Evolutionary conservation across 805 yeast species (phyloP).

Genomic region (Ogataea chonburiensis): DNA sequence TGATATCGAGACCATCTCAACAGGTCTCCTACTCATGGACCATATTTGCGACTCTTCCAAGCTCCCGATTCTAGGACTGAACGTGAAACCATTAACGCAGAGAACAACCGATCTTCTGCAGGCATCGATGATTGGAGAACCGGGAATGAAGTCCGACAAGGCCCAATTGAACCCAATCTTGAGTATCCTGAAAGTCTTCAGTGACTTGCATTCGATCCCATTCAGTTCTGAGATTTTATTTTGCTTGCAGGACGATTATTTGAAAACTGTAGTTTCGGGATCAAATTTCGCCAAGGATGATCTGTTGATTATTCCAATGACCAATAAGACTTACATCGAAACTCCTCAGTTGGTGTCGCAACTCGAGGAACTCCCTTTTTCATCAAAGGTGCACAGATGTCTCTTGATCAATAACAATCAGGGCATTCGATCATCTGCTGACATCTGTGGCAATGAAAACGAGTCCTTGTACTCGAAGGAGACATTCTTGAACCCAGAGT

Average conservation of each 20-base stretch:
- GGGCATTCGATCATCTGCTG: conserved; percentile 6
- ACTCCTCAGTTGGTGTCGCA: neutral
- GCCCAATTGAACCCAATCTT: conserved; percentile 38
- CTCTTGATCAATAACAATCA: conserved; percentile 32
- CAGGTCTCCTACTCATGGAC: conserved; percentile 31
- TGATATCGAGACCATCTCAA: conserved; percentile 31
- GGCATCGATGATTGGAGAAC: conserved; percentile 45
- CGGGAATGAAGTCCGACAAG: conserved; percentile 22
- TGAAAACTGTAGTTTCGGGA: conserved; percentile 26
- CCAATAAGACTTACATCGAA: conserved; percentile 17
- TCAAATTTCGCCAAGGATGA: conserved; percentile 20
- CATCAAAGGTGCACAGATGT: conserved; percentile 18
- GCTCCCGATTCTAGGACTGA: conserved; percentile 47
- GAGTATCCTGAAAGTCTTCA: conserved; percentile 33
- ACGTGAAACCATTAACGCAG: conserved; percentile 59
- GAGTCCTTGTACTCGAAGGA: conserved; percentile 10
- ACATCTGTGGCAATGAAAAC: neutral
- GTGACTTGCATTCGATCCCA: conserved; percentile 30
- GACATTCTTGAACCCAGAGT: conserved; percentile 9
- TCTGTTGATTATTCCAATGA: conserved; percentile 27
- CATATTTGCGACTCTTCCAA: conserved; percentile 25
- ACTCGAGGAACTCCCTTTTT: conserved; percentile 10
- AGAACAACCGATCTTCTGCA: conserved; percentile 69
- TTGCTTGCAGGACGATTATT: conserved; percentile 28
- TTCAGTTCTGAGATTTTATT: conserved; percentile 34